Percentiles rank a stretch among this genome's conserved stretches.
These are phyloP conservation scores for Clitocybe nebularis DNA, from an alignment of 1,284 basidiomycete genomes.

Conservation along the genomic window DNA sequence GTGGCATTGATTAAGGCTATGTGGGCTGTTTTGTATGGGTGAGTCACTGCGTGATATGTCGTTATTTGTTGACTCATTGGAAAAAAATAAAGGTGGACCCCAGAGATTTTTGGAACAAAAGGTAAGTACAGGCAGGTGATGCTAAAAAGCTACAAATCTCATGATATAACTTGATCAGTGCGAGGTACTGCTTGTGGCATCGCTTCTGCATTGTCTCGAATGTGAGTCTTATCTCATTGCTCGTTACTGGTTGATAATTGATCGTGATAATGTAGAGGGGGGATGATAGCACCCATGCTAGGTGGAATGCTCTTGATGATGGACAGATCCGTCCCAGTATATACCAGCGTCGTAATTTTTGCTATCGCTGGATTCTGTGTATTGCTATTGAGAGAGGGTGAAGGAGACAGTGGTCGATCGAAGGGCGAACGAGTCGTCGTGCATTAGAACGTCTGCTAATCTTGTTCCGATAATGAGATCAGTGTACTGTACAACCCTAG, in stretches of 20 bases:
- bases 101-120: constrained; percentile 84
- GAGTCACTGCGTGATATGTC: constrained; percentile 13
- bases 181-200: constrained; percentile 91
- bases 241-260: constrained; percentile 2
- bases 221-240: constrained; percentile 47
- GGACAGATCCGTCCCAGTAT: constrained; percentile 74
- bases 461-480: constrained; percentile 1
- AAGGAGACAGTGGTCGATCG: constrained; percentile 12
- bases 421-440: constrained; percentile 20
- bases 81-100: constrained; percentile 88
- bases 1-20: constrained; percentile 64
- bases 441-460: constrained; percentile 19
- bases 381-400: constrained; percentile 49
- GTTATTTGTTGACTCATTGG: too few relatives aligned
- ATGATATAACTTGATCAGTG: constrained; percentile 36
- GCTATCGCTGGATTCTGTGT: constrained; percentile 65
- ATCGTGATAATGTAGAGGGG: constrained; percentile 53
- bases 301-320: constrained; percentile 80
- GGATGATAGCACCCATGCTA: constrained; percentile 85
- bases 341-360: constrained; percentile 72
- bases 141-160: too few relatives aligned
- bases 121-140: constrained; percentile 30
- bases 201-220: constrained; percentile 83
- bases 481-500: constrained; percentile 3
- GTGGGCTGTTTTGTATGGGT: constrained; percentile 89